These are phyloP conservation scores for Starmerella etchellsii DNA, from an alignment of 805 yeast genomes.

Conservation along the genomic window DNA sequence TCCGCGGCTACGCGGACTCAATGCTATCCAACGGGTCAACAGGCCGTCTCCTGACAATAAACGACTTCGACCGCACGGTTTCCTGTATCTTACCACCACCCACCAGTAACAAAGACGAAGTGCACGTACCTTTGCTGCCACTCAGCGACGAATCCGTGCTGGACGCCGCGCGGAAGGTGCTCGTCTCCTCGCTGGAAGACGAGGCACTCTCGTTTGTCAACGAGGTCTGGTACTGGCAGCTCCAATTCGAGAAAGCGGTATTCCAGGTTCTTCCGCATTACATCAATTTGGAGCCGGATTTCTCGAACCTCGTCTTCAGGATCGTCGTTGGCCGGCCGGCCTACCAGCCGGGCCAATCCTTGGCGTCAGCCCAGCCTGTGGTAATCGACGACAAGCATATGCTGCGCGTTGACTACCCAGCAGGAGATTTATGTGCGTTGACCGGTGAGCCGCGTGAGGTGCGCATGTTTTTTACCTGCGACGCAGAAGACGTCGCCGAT, in stretches of 20 bases:
- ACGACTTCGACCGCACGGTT: not conserved
- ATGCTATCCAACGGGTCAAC: not conserved
- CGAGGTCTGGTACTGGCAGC: conserved; percentile 16
- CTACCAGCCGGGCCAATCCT: not conserved
- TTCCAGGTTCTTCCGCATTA: conserved; percentile 10
- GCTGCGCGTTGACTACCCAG: conserved; percentile 18
- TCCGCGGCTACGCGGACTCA: not conserved
- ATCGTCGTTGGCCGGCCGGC: not conserved
- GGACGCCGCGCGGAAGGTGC: not conserved
- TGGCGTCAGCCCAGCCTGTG: conserved; percentile 8
- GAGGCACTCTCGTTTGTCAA: not conserved
- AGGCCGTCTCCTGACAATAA: not conserved
- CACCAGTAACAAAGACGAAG: not conserved
- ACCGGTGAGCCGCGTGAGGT: conserved; percentile 40
- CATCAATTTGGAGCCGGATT: not conserved
- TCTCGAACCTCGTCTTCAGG: not conserved
- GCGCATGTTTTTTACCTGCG: conserved; percentile 48
- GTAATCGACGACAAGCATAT: conserved; percentile 12
- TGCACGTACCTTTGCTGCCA: not conserved
- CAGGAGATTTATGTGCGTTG: conserved; percentile 50
- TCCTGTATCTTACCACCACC: not conserved
- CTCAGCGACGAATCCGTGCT: not conserved
- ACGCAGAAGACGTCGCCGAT: conserved; percentile 21
- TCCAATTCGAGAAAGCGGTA: conserved; percentile 4
- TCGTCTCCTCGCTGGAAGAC: not conserved